These are phyloP conservation scores for Aspergillus sp. DNA, from an alignment of 2,329 filamentous ascomycete species.

Conservation along the genomic window DNA sequence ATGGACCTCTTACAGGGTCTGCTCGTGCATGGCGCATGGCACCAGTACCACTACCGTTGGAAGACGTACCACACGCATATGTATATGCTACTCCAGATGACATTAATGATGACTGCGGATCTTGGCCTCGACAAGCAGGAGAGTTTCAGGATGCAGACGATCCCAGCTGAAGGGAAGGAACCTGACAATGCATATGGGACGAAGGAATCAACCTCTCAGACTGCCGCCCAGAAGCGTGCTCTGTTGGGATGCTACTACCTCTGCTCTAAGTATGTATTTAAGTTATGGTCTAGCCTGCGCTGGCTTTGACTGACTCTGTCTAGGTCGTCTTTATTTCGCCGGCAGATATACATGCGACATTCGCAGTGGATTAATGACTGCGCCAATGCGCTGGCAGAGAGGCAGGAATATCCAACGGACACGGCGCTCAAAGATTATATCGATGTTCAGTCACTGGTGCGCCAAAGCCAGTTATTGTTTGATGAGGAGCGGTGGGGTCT, in stretches of 20 bases:
- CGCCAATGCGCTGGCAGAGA: neutral
- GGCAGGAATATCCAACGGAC: constrained; percentile 11
- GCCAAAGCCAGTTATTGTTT: neutral
- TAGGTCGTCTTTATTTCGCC: constrained; percentile 12
- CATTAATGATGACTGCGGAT: too few relatives aligned
- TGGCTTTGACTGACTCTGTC: neutral
- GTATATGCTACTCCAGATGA: constrained; percentile 10
- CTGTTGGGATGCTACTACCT: constrained; percentile 14
- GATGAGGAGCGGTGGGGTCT: neutral
- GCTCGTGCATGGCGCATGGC: constrained; percentile 14
- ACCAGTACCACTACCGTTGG: constrained; percentile 15
- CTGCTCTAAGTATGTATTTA: constrained; percentile 1
- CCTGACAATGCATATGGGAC: neutral
- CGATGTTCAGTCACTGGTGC: neutral
- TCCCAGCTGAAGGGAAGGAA: neutral
- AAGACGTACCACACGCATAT: constrained; percentile 9
- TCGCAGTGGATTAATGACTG: constrained; percentile 14
- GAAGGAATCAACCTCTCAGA: neutral
- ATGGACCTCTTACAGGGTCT: constrained; percentile 13
- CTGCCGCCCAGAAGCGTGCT: constrained; percentile 5
- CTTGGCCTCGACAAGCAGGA: neutral
- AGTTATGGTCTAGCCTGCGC: neutral
- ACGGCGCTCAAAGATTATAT: constrained; percentile 5
- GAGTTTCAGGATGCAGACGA: neutral
- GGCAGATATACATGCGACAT: constrained; percentile 12